Percentiles rank a stretch among this genome's conserved stretches.
Evolutionary conservation across 768 basidiomycete species (phyloP).

Genomic region (Tubosaeta brunneosetosa): DNA sequence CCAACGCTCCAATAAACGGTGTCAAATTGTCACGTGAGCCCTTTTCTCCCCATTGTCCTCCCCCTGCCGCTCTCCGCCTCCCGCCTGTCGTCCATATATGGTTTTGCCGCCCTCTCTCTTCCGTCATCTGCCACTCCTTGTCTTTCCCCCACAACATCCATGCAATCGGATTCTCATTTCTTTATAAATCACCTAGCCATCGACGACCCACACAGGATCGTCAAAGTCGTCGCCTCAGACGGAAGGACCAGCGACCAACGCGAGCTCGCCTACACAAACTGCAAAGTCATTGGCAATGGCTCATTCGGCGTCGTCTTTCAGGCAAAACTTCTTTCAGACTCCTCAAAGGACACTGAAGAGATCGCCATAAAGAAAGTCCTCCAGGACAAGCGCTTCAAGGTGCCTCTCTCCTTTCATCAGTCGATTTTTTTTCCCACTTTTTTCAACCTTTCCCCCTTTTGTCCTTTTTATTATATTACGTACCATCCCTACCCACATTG

Average conservation of each 20-base stretch:
- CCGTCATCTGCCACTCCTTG: constrained; percentile 32
- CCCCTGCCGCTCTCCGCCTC: constrained; percentile 8
- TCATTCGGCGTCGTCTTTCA: constrained; percentile 99
- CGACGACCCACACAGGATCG: constrained; percentile 95
- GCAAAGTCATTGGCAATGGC: constrained; percentile 98
- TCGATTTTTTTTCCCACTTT: constrained; percentile 3
- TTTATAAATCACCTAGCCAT: constrained; percentile 47
- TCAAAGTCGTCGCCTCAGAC: constrained; percentile 92
- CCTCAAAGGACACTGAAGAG: constrained; percentile 65
- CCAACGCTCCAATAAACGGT: constrained; percentile 80
- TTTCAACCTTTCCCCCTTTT: constrained; percentile 2
- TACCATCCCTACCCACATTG: constrained; percentile 13
- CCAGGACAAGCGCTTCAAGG: constrained; percentile 99
- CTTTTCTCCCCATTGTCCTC: constrained; percentile 13
- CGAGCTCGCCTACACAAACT: constrained; percentile 92
- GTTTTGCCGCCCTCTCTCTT: constrained; percentile 21
- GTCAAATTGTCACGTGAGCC: constrained; percentile 81
- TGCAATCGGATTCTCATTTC: constrained; percentile 24
- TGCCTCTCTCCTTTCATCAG: constrained; percentile 33
- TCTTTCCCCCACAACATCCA: constrained; percentile 19
- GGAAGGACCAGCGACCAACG: constrained; percentile 88
- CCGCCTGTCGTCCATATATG: constrained; percentile 27
- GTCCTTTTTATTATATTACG: not conserved
- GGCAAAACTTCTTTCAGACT: constrained; percentile 72
- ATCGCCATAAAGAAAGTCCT: constrained; percentile 99